Evolutionary conservation across 768 basidiomycete genomes (phyloP).

Genomic region (Podaxis sp.): DNA sequence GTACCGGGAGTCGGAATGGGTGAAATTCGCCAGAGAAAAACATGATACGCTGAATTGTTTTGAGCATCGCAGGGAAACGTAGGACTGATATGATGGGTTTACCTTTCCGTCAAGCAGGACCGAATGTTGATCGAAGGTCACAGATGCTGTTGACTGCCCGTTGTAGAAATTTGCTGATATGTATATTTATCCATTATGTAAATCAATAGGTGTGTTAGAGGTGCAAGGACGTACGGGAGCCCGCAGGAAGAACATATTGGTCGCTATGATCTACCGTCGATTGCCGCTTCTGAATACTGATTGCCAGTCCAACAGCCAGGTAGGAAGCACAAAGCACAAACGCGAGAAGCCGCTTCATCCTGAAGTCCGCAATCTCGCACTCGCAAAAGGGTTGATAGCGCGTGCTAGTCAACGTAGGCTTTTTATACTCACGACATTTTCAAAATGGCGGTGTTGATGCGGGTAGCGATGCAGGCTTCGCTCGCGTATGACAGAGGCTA

Average conservation of each 20-base stretch:
- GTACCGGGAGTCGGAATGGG: slow-evolving; percentile 64
- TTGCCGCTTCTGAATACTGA: slow-evolving; percentile 17
- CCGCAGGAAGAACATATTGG: slow-evolving; percentile 25
- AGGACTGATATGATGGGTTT: too few species aligned
- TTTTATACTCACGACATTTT: slow-evolving; percentile 1
- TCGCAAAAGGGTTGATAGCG: background rate
- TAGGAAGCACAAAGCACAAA: background rate
- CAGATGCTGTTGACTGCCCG: slow-evolving; percentile 30
- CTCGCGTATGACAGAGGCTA: background rate
- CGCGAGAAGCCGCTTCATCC: background rate
- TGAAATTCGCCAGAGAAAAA: slow-evolving; percentile 71
- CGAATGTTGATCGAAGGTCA: slow-evolving; percentile 37
- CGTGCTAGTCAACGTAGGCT: too few species aligned
- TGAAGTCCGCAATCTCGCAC: background rate
- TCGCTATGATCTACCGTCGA: slow-evolving; percentile 23
- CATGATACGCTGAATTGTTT: slow-evolving; percentile 39
- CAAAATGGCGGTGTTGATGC: background rate
- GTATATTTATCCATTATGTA: background rate
- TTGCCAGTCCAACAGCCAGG: background rate
- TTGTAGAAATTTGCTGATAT: slow-evolving; percentile 23
- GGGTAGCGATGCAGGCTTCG: background rate
- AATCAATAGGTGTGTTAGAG: background rate
- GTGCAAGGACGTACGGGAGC: slow-evolving; percentile 19
- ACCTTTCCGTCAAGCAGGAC: slow-evolving; percentile 36
- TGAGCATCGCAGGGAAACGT: background rate